Evolutionary conservation across 2,329 filamentous ascomycete species (phyloP), one percentile per base, ranked within the genome.

Genomic region (Karstenula rhodostoma): DNA sequence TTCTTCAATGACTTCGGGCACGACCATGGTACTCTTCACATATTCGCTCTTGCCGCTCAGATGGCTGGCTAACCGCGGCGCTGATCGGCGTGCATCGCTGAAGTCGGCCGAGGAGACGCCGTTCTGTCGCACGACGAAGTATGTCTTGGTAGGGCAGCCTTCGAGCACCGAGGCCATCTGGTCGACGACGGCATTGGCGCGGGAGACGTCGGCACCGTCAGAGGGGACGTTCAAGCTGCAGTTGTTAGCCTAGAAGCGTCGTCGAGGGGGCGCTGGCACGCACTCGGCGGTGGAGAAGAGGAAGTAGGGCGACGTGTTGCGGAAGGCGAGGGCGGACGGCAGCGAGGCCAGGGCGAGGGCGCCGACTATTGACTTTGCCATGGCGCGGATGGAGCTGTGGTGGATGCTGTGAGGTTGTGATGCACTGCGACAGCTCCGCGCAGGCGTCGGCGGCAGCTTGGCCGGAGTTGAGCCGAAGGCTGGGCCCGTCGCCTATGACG

Each of bases 231-330:
- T 65, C 60, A 77, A 58, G 60, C 73, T 77, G 70, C 51, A 56
- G 52, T 25, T 58, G 66, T 71, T 73, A 75, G 73, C 67, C 66
- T 63, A 40, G 33, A 48, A 57, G 50, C 37, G 58, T 57, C 55
- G 58, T 52, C 55, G 46, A 56, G 53, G 51, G 37, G 57, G 65
- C 60, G 56, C 58, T 46, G 56, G 60, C 32, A 67, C 89, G 72
- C 89, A 97, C 94, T 89, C 83, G 64, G 90, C 86, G 48, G 90
- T 94, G 33, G 94, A 97, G 77, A 96, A 90, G 67, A 97, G 82
- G 75, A 97, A 86, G 79, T 97, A 95, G 19, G 95, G 94, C 57
- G 92, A 94, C 2, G 94, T 93, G 79, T 97, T 90, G 64, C 87
- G 88, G 77, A 97, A 95, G 27, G 92, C 94, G 63, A 87, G 82